Evolutionary conservation across 306 rosid species (phyloP).

Genomic region (Parietaria judaica): DNA sequence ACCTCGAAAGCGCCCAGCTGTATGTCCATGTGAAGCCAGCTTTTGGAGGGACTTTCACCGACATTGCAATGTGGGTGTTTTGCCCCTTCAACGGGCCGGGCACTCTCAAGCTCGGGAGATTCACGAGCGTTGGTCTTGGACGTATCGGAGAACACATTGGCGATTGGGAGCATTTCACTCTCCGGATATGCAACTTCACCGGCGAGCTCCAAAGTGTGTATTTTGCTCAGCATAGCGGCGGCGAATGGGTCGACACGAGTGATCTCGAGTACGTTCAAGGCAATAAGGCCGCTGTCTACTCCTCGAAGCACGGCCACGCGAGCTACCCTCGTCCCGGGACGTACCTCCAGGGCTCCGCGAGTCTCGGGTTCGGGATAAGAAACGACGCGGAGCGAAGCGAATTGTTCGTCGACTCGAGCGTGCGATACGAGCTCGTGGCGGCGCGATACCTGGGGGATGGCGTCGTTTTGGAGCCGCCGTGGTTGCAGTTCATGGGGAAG

Average conservation of each 20-base stretch:
- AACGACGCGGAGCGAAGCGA: slow-evolving; percentile 37
- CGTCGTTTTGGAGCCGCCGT: slow-evolving; percentile 33
- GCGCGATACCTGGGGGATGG: slow-evolving; percentile 41
- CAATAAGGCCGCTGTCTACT: slow-evolving; percentile 40
- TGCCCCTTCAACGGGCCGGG: slow-evolving; percentile 92
- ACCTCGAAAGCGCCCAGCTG: slow-evolving; percentile 61
- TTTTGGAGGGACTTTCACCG: slow-evolving; percentile 76
- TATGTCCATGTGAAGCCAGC: slow-evolving; percentile 88
- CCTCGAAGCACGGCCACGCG: slow-evolving; percentile 47
- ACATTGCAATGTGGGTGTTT: slow-evolving; percentile 87
- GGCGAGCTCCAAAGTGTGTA: slow-evolving; percentile 49
- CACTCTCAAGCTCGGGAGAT: slow-evolving; percentile 55
- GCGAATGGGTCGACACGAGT: slow-evolving; percentile 48
- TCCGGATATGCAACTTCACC: slow-evolving; percentile 40
- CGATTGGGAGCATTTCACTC: slow-evolving; percentile 94
- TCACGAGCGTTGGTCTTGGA: slow-evolving; percentile 35
- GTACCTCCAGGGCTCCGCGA: slow-evolving; percentile 45
- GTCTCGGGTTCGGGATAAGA: slow-evolving; percentile 43
- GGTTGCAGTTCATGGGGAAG: slow-evolving; percentile 51
- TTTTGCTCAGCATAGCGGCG: slow-evolving; percentile 51
- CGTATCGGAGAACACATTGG: slow-evolving; percentile 65
- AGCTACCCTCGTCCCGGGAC: slow-evolving; percentile 45
- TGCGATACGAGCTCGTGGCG: slow-evolving; percentile 34
- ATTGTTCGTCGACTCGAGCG: slow-evolving; percentile 38
- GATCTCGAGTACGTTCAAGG: slow-evolving; percentile 42